phyloP scores from a whole-genome alignment of 2,329 filamentous ascomycete species.

The Ophiocordyceps unilateralis region DNA sequence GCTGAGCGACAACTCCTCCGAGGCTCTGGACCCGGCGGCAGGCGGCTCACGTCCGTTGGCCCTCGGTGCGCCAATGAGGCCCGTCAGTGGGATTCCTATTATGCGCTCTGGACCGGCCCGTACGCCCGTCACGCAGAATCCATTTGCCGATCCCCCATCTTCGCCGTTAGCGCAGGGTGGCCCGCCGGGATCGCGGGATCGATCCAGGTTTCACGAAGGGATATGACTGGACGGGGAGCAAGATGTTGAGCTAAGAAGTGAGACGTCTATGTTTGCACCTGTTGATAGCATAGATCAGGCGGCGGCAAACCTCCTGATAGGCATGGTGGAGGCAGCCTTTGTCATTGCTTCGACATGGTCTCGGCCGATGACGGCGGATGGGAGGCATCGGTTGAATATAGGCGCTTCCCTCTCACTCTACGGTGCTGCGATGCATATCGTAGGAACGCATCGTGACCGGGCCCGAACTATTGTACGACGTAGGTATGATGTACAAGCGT shows the following conservation, averaged over 20 bases:
- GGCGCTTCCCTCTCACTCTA: too few relatives aligned
- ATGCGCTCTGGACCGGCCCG: slow-evolving; percentile 49
- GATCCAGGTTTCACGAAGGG: slow-evolving; percentile 23
- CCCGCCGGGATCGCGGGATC: slow-evolving; percentile 15
- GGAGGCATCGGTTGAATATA: too few relatives aligned
- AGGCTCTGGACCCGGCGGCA: slow-evolving; percentile 21
- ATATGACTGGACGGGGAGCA: slow-evolving; percentile 11
- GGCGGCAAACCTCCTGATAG: background rate
- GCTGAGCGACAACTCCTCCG: slow-evolving; percentile 34
- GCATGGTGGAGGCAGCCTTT: too few relatives aligned
- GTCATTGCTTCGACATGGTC: too few relatives aligned
- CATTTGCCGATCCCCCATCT: slow-evolving; percentile 20
- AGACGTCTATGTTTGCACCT: background rate
- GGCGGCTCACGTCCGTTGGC: slow-evolving; percentile 24
- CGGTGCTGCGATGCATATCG: too few relatives aligned
- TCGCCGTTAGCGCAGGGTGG: slow-evolving; percentile 12
- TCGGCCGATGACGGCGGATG: too few relatives aligned
- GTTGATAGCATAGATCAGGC: background rate
- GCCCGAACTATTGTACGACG: too few relatives aligned
- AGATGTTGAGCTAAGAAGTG: background rate
- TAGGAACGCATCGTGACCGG: too few relatives aligned
- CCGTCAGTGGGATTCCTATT: slow-evolving; percentile 41
- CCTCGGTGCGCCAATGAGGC: slow-evolving; percentile 40
- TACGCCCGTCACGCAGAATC: slow-evolving; percentile 39
- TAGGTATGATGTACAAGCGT: too few relatives aligned